Conservation (phyloP, 768 basidiomycete genomes). For the Asterophora lycoperdoides region DNA sequence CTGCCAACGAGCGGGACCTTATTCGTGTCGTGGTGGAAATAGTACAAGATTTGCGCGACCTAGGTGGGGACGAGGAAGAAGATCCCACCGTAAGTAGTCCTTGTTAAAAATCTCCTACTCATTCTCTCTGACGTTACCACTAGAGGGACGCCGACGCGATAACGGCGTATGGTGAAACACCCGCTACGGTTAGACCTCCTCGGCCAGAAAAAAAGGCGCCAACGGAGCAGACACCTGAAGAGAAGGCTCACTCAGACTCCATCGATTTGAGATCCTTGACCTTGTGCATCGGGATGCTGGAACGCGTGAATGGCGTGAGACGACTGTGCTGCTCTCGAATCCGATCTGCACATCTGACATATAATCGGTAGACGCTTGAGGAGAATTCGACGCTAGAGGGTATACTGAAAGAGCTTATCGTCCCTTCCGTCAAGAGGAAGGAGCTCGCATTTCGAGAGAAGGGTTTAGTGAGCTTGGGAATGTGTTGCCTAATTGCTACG, state of each 20-base stretch:
- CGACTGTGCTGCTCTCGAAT: background rate
- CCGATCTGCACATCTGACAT: background rate
- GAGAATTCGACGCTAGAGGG: conserved; percentile 70
- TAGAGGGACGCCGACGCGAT: conserved; percentile 22
- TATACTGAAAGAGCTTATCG: conserved; percentile 72
- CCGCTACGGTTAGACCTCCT: conserved; percentile 20
- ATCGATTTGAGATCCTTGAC: conserved; percentile 73
- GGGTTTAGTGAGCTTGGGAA: conserved; percentile 63
- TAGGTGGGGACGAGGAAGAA: conserved; percentile 37
- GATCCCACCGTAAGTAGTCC: conserved; percentile 23
- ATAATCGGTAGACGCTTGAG: conserved; percentile 49
- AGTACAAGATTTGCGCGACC: conserved; percentile 73
- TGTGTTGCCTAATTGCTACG: conserved; percentile 73
- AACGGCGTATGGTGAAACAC: conserved; percentile 26
- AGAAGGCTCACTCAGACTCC: conserved; percentile 51
- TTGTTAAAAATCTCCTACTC: background rate
- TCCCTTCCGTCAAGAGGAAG: conserved; percentile 81
- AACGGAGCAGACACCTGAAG: conserved; percentile 52
- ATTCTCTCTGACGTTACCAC: background rate
- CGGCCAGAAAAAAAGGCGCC: conserved; percentile 25
- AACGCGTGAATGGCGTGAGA: conserved; percentile 80
- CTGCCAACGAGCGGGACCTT: conserved; percentile 74
- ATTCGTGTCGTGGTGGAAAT: conserved; percentile 88
- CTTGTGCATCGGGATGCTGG: conserved; percentile 79
- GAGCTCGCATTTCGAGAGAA: conserved; percentile 60